Percentiles rank a stretch among this genome's conserved stretches.
Conservation (phyloP, 2,329 filamentous ascomycete genomes). For the Pleoardoris graminearum region DNA sequence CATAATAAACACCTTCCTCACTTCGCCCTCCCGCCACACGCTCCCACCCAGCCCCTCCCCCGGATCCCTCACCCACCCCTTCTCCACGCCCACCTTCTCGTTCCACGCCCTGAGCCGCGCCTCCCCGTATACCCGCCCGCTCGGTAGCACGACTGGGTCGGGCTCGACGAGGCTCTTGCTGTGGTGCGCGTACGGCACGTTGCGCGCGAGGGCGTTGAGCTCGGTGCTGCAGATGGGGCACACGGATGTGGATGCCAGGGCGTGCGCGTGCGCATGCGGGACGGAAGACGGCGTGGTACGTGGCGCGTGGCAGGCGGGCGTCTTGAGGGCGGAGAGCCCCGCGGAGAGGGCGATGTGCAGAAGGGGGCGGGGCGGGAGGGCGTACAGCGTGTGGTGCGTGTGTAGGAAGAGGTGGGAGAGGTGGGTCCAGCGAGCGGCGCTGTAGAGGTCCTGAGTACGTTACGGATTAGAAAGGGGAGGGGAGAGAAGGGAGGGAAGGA, state of each 20-base stretch:
- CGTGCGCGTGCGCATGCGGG: not conserved
- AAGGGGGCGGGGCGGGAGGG: conserved; percentile 78
- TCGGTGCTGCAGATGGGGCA: conserved; percentile 97
- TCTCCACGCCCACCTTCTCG: conserved; percentile 71
- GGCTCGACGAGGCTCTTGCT: conserved; percentile 90
- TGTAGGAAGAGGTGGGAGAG: conserved; percentile 80
- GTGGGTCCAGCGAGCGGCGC: conserved; percentile 69
- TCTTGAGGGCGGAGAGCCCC: conserved; percentile 92
- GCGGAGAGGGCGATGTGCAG: conserved; percentile 89
- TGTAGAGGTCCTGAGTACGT: conserved; percentile 72
- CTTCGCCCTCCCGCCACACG: conserved; percentile 53
- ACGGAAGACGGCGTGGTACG: conserved; percentile 60
- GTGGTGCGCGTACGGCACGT: conserved; percentile 93
- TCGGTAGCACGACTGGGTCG: conserved; percentile 84
- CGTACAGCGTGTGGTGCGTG: conserved; percentile 85
- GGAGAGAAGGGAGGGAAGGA: not conserved
- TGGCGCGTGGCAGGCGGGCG: conserved; percentile 82
- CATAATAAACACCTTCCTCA: conserved; percentile 91
- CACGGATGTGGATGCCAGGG: conserved; percentile 58
- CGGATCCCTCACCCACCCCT: conserved; percentile 74
- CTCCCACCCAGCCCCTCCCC: conserved; percentile 62
- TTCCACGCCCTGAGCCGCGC: conserved; percentile 75
- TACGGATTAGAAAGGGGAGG: no score
- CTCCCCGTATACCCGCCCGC: conserved; percentile 81
- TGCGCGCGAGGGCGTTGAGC: conserved; percentile 84